Evolutionary conservation across 2,329 filamentous ascomycete species (phyloP).

Genomic region (Beauveria brongniartii): DNA sequence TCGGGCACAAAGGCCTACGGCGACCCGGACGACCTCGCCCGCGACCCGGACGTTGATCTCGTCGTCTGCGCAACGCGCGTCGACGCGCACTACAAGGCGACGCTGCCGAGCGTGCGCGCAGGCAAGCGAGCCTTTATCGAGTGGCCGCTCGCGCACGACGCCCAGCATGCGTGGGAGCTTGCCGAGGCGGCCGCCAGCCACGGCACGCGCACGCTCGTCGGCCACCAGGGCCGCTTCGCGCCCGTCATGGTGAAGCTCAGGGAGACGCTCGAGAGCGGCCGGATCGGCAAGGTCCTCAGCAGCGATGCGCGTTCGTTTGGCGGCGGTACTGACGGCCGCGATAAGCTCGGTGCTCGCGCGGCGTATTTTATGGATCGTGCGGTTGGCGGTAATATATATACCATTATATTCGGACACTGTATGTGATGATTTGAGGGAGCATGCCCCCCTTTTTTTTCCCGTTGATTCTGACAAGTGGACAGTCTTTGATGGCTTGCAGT

Average conservation of each 20-base stretch:
- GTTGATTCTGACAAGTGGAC: not conserved
- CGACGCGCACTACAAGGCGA: conserved; percentile 40
- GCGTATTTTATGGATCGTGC: conserved; percentile 41
- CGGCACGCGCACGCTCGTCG: conserved; percentile 32
- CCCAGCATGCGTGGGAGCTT: conserved; percentile 33
- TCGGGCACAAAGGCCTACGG: conserved; percentile 39
- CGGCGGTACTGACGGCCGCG: conserved; percentile 28
- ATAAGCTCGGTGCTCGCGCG: conserved; percentile 25
- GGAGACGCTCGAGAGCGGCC: conserved; percentile 34
- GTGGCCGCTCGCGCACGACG: conserved; percentile 47
- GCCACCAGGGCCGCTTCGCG: conserved; percentile 41
- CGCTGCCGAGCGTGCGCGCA: conserved; percentile 38
- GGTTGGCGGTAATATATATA: conserved; percentile 37
- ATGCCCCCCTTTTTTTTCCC: too few species aligned
- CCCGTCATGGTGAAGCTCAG: conserved; percentile 37
- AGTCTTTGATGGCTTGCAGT: conserved; percentile 39
- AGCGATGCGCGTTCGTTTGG: conserved; percentile 35
- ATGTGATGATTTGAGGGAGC: conserved; percentile 13
- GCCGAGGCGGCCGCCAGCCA: conserved; percentile 24
- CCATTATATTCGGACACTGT: conserved; percentile 36
- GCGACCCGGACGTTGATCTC: conserved; percentile 42
- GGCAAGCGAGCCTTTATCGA: conserved; percentile 49
- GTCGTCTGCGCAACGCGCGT: conserved; percentile 48
- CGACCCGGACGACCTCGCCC: conserved; percentile 37
- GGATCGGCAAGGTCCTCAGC: conserved; percentile 45